Conservation (phyloP, 2,329 filamentous ascomycete genomes). For the Cladosporium phlei region DNA sequence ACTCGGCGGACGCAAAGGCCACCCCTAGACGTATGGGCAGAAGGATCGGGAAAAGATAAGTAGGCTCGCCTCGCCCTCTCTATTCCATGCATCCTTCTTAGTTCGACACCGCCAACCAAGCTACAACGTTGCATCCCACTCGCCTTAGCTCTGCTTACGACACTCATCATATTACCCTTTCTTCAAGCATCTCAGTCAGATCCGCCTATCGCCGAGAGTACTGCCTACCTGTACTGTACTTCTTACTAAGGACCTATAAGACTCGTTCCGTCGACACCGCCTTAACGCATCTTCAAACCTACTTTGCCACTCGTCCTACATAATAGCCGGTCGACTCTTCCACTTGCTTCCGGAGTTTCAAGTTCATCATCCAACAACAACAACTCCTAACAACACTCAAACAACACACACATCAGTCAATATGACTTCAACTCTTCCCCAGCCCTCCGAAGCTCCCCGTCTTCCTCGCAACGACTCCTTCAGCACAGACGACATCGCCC, state of each 20-base stretch:
- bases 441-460: slow-evolving; percentile 20
- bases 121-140: slow-evolving; percentile 3
- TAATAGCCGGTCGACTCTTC: slow-evolving; percentile 5
- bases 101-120: background rate
- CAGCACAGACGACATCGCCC: slow-evolving; percentile 31
- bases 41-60: background rate
- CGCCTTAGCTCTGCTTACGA: slow-evolving; percentile 7
- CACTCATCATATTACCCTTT: slow-evolving; percentile 10
- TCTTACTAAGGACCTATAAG: slow-evolving; percentile 11
- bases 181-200: slow-evolving; percentile 9
- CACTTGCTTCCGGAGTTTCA: no score
- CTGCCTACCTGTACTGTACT: background rate
- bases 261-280: slow-evolving; percentile 7
- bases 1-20: slow-evolving; percentile 8
- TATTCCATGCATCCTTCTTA: background rate
- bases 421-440: slow-evolving; percentile 33
- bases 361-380: background rate
- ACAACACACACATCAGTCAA: slow-evolving; percentile 13
- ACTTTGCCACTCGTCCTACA: background rate
- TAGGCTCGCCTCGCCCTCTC: slow-evolving; percentile 3
- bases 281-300: slow-evolving; percentile 10
- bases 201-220: slow-evolving; percentile 6
- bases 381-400: background rate
- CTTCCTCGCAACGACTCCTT: slow-evolving; percentile 35
- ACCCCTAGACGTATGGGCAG: background rate